A percentile compares a stretch with the other conserved stretches of the same genome.
Conservation (phyloP, 495 filamentous ascomycete species). For the Penicillium macrosclerotiorum region DNA sequence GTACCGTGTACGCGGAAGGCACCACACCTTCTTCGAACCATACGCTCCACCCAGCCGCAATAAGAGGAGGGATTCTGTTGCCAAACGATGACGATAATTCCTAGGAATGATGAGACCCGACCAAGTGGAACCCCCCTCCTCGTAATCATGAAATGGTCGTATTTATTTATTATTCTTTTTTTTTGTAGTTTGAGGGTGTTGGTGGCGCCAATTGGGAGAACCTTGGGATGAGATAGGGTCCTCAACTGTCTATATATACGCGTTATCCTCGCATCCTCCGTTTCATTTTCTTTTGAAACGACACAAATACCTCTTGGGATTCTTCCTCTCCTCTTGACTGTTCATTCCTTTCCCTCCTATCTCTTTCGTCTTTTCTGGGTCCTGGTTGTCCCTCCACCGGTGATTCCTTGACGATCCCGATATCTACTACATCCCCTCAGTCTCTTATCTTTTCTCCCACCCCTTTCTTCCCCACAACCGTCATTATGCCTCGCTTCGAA, state of each 20-base stretch:
- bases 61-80: constrained; percentile 14
- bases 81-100: constrained; percentile 45
- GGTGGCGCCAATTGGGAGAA: constrained; percentile 17
- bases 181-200: constrained; percentile 6
- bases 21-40: too few relatives aligned
- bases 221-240: constrained; percentile 11
- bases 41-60: constrained; percentile 5
- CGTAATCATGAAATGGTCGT: constrained; percentile 6
- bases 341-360: too few relatives aligned
- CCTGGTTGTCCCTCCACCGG: background rate
- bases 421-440: background rate
- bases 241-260: constrained; percentile 13
- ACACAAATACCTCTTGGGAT: too few relatives aligned
- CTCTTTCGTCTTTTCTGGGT: background rate
- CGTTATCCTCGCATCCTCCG: background rate
- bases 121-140: constrained; percentile 27
- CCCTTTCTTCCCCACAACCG: constrained; percentile 9
- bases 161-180: constrained; percentile 8
- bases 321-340: background rate
- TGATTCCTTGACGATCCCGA: background rate
- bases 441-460: background rate
- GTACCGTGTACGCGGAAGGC: constrained; percentile 26
- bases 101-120: constrained; percentile 36
- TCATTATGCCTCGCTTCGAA: constrained; percentile 64
- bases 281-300: background rate